Evolutionary conservation across 768 basidiomycete genomes (phyloP).

Genomic region (Leccinum sublutescens): DNA sequence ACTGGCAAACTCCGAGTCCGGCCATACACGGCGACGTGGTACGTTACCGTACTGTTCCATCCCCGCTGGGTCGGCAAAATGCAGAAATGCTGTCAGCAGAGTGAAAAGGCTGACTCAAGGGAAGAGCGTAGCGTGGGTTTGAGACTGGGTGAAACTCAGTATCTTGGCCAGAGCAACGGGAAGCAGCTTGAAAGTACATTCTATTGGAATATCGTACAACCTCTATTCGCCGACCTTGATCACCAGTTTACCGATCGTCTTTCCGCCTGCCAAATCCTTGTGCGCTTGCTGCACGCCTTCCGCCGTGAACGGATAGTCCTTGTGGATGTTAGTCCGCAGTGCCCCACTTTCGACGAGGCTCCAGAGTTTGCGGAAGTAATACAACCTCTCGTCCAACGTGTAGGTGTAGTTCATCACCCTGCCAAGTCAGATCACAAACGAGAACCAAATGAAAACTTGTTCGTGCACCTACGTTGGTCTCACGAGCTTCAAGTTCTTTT

Average conservation of each 20-base stretch:
- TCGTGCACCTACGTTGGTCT: slow-evolving; percentile 60
- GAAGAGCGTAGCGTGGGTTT: neutral
- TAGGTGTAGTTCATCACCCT: slow-evolving; percentile 72
- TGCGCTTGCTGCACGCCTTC: slow-evolving; percentile 81
- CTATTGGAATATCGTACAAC: neutral
- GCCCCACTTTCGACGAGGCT: slow-evolving; percentile 53
- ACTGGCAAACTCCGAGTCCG: neutral
- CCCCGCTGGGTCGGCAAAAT: neutral
- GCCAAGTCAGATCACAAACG: slow-evolving; percentile 12
- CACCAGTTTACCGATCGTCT: slow-evolving; percentile 83
- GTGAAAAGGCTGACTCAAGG: neutral
- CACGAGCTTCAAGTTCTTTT: slow-evolving; percentile 79
- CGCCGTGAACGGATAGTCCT: slow-evolving; percentile 81
- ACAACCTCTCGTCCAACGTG: slow-evolving; percentile 68
- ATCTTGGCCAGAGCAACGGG: neutral
- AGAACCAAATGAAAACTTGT: neutral
- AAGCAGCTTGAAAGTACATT: neutral
- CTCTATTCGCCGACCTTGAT: slow-evolving; percentile 51
- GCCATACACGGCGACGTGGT: neutral
- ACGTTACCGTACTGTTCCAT: neutral
- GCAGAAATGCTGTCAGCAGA: neutral
- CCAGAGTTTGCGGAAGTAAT: slow-evolving; percentile 69
- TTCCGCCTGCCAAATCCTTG: slow-evolving; percentile 69
- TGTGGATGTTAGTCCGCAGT: slow-evolving; percentile 67
- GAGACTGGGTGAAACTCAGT: neutral